Conservation (phyloP, 2,329 filamentous ascomycete genomes). For the Hymenoscyphus albidus region DNA sequence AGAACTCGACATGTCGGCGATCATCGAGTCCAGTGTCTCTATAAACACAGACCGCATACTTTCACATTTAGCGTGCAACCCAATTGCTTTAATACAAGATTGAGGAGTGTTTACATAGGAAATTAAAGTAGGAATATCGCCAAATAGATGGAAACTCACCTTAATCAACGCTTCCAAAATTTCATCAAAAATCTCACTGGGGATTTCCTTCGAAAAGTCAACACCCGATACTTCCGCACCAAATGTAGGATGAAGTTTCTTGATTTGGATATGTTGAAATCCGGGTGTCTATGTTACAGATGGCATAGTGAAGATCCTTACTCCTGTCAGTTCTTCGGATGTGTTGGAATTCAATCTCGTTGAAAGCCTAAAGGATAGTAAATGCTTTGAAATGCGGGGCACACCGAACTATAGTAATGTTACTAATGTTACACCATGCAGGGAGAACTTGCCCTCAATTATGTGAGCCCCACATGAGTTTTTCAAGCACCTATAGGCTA, state of each 20-base stretch:
- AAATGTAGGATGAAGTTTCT: conserved; percentile 37
- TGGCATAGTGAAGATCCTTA: not conserved
- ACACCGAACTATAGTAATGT: too few species aligned
- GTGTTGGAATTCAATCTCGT: not conserved
- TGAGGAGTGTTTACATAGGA: not conserved
- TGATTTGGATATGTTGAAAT: conserved; percentile 34
- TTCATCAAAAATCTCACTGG: conserved; percentile 36
- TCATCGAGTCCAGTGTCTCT: conserved; percentile 49
- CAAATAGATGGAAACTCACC: conserved; percentile 22
- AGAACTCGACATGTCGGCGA: conserved; percentile 48
- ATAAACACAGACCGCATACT: conserved; percentile 53
- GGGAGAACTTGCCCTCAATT: too few species aligned
- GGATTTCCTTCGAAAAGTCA: conserved; percentile 36
- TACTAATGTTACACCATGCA: too few species aligned
- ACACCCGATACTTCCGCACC: conserved; percentile 38
- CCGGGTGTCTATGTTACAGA: conserved; percentile 23
- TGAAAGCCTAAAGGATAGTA: not conserved
- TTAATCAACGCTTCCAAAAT: conserved; percentile 37
- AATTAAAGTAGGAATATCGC: not conserved
- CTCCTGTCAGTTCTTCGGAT: not conserved
- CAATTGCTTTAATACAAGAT: too few species aligned
- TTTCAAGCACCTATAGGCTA: too few species aligned
- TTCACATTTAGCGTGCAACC: not conserved
- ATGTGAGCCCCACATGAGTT: too few species aligned
- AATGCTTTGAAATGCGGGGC: too few species aligned